A percentile compares a stretch with the other conserved stretches of the same genome.
Conservation (phyloP, 306 rosid species). For the Mimosa bimucronata region DNA sequence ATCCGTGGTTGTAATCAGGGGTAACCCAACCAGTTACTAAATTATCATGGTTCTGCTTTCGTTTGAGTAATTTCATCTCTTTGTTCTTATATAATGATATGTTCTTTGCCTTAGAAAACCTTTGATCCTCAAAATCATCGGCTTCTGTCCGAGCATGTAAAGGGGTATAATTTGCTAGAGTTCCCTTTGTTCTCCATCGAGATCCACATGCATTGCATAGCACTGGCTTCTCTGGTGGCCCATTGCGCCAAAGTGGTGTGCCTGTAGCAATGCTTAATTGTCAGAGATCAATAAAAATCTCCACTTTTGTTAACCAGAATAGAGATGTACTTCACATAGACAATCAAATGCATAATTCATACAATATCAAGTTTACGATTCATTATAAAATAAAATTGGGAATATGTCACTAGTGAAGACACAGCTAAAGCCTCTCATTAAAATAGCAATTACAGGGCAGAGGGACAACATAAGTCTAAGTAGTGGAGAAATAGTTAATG, state of each 20-base stretch:
- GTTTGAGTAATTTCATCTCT: constrained; percentile 78
- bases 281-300: constrained; percentile 43
- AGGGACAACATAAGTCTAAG: not conserved
- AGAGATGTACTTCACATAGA: constrained; percentile 17
- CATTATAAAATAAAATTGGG: not conserved
- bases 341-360: constrained; percentile 22
- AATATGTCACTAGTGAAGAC: not conserved
- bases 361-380: constrained; percentile 15
- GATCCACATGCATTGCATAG: constrained; percentile 99
- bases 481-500: not conserved
- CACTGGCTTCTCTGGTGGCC: constrained; percentile 97
- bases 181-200: constrained; percentile 99
- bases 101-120: constrained; percentile 69
- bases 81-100: constrained; percentile 73
- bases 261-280: constrained; percentile 60
- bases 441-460: not conserved
- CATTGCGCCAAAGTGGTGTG: constrained; percentile 99
- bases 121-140: constrained; percentile 73
- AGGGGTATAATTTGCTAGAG: constrained; percentile 97
- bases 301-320: constrained; percentile 28
- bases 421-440: not conserved
- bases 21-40: constrained; percentile 50
- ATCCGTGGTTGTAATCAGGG: constrained; percentile 66
- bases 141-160: constrained; percentile 87
- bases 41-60: constrained; percentile 66